Conservation (phyloP, 495 filamentous ascomycete species). For the Xylaria nigripes region DNA sequence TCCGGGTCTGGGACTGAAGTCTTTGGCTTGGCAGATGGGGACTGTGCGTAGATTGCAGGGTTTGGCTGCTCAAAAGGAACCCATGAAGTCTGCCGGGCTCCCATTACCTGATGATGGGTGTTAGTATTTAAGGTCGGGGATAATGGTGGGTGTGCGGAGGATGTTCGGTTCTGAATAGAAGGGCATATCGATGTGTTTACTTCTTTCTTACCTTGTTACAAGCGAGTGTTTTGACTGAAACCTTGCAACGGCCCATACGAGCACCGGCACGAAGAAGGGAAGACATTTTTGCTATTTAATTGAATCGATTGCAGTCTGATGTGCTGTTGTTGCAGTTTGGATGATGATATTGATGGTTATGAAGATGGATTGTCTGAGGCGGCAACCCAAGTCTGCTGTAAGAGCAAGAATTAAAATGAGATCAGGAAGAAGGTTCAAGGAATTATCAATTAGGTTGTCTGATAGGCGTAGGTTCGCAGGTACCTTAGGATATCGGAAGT, state of each 20-base stretch:
- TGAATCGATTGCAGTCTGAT: not conserved
- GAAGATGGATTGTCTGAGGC: not conserved
- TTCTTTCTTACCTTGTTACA: not conserved
- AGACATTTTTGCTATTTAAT: not conserved
- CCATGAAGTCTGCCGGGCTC: slow-evolving; percentile 16
- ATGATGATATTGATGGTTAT: not conserved
- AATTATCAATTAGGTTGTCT: too few relatives aligned
- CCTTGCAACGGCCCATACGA: not conserved
- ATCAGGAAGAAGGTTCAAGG: too few relatives aligned
- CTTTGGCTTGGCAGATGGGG: not conserved
- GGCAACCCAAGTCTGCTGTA: too few relatives aligned
- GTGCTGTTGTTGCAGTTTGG: not conserved
- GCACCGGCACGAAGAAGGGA: not conserved
- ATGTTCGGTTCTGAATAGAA: not conserved
- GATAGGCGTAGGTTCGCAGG: too few relatives aligned
- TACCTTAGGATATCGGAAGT: not conserved
- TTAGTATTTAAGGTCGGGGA: not conserved
- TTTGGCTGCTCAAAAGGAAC: slow-evolving; percentile 22
- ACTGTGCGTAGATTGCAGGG: slow-evolving; percentile 13
- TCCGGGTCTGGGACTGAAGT: not conserved
- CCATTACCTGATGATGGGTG: not conserved
- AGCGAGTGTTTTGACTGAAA: slow-evolving; percentile 14
- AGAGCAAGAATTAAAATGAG: too few relatives aligned
- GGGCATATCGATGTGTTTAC: not conserved
- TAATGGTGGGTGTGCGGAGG: not conserved